Base-by-base conservation (phyloP, 2,329 filamentous ascomycete genomes). In the Colletotrichum sp. region DNA sequence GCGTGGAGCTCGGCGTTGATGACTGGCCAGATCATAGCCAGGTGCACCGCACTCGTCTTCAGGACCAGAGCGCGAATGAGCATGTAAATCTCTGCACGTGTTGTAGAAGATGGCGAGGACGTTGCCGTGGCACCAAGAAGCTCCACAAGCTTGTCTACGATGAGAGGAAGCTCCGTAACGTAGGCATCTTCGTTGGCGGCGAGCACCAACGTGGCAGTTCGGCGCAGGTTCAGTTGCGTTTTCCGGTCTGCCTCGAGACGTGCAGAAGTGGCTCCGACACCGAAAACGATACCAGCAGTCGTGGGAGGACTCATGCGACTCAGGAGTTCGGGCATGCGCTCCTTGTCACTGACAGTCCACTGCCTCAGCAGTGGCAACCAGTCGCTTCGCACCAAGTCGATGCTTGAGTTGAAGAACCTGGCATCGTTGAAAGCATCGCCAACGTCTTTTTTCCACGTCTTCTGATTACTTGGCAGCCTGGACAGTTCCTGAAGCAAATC, bases 231-330 rank as follows among this genome's bases (percentile, higher is more conserved):
- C 34, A 98, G 90, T 84, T 99, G 96, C 1, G 96, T 96, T 85
- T 94, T 97, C 74, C 96, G 93, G 84, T 99, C 97, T 7, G 98
- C 96, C 85, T 99, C 97, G n/a, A 98, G 91, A 74, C 97, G 91
- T 43, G 97, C 97, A 59, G 96, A 98, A 26, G 95, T 96, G 8
- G 97, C 97, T 13, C 98, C 98, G 1, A 99, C 97, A n/a, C 97
- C 97, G 81, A 99, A 99, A 83, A 99, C 96, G 79, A 99, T 98
- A 10, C 97, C 97, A 0, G 98, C 97, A 16, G 96, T 96, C 2
- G 96, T 95, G 7, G 97, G 97, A 6, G 96, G 91, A 7, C 93
- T 93, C 77, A 99, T 91, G 24, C 95, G 93, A 48, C 91, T 89
- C 10, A 99, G 85, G 6, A 98, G 87, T 77, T 99, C 97, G 0